These are phyloP conservation scores for Calonectria hongkongensis DNA, from an alignment of 2,329 filamentous ascomycete genomes.

Conservation along the genomic window DNA sequence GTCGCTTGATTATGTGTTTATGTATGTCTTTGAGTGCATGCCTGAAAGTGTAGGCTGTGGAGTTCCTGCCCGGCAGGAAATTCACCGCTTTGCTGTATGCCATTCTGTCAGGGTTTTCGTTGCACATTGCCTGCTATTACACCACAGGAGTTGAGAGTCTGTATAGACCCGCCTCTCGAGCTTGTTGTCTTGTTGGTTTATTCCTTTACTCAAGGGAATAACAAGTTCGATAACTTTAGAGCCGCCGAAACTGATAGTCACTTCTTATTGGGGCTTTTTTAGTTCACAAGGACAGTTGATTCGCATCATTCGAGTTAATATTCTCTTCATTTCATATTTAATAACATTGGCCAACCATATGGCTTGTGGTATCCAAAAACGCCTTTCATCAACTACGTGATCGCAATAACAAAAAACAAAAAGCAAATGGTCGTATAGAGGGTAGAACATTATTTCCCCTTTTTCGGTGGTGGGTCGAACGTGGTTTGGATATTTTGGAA, in stretches of 20 bases:
- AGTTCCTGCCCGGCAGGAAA: too few relatives aligned
- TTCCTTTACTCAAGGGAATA: too few relatives aligned
- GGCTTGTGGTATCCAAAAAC: constrained; percentile 8
- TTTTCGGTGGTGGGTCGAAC: constrained; percentile 63
- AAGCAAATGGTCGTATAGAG: neutral
- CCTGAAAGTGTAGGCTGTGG: too few relatives aligned
- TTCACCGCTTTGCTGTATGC: too few relatives aligned
- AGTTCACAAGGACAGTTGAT: neutral
- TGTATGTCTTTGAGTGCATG: too few relatives aligned
- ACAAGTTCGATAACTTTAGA: neutral
- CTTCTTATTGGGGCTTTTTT: neutral
- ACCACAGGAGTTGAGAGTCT: too few relatives aligned
- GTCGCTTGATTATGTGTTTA: too few relatives aligned
- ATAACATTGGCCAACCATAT: neutral
- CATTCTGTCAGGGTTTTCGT: too few relatives aligned
- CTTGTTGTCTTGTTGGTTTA: too few relatives aligned
- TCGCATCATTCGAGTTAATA: neutral
- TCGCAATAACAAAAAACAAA: constrained; percentile 7
- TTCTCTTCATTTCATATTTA: constrained; percentile 2
- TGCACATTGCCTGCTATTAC: too few relatives aligned
- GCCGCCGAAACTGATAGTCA: neutral
- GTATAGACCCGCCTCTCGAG: too few relatives aligned
- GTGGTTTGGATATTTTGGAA: constrained; percentile 60
- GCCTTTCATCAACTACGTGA: constrained; percentile 16
- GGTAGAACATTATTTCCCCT: constrained; percentile 20